phyloP scores from a whole-genome alignment of 2,329 filamentous ascomycete genomes.

The Penicillium frequentans region DNA sequence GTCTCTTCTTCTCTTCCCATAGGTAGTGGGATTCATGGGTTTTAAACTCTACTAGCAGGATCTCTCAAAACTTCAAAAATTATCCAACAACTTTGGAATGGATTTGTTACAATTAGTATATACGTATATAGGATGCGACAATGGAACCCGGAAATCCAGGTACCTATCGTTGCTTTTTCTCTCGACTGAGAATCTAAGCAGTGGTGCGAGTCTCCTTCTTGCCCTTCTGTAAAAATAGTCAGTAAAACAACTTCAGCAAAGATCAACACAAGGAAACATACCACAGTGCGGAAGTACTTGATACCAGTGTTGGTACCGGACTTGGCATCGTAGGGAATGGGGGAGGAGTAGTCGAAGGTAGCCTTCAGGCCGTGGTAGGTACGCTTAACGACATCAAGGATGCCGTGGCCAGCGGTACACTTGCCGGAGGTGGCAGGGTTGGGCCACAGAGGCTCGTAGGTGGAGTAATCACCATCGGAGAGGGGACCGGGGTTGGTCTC shows the following conservation, averaged over 20 bases:
- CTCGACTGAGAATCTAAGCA: not conserved
- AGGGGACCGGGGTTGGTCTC: slow-evolving; percentile 54
- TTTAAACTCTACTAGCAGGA: too few species aligned
- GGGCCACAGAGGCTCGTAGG: slow-evolving; percentile 32
- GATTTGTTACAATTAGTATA: not conserved
- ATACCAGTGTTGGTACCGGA: slow-evolving; percentile 27
- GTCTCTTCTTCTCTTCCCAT: too few species aligned
- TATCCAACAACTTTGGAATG: not conserved
- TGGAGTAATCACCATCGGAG: slow-evolving; percentile 26
- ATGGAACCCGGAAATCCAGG: not conserved
- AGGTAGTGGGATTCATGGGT: too few species aligned
- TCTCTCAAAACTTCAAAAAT: not conserved
- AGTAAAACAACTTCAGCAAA: not conserved
- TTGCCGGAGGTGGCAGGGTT: slow-evolving; percentile 26
- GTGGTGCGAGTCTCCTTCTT: slow-evolving; percentile 15
- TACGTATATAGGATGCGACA: not conserved
- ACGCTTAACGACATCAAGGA: slow-evolving; percentile 34
- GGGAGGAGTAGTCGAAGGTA: slow-evolving; percentile 37
- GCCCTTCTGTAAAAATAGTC: slow-evolving; percentile 15
- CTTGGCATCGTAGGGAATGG: slow-evolving; percentile 31
- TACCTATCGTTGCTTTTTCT: not conserved
- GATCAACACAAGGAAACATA: not conserved
- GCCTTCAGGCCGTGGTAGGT: slow-evolving; percentile 29
- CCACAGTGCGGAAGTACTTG: slow-evolving; percentile 20
- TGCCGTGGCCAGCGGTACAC: slow-evolving; percentile 38